Percentiles rank a stretch among this genome's conserved stretches.
phyloP scores from a whole-genome alignment of 2,329 filamentous ascomycete species.

The Sporothrix dimorphospora region DNA sequence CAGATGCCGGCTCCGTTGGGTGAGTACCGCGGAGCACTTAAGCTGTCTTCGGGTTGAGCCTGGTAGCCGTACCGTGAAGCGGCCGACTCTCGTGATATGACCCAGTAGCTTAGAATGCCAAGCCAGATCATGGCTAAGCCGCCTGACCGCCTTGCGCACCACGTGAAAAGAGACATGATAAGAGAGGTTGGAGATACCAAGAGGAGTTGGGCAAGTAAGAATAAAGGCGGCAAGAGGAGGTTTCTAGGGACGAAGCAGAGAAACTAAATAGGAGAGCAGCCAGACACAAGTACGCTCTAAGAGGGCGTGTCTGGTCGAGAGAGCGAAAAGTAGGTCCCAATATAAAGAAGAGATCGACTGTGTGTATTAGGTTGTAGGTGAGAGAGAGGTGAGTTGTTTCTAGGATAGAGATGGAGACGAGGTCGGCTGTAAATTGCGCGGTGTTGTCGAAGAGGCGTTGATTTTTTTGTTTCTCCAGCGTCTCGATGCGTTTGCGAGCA shows the following conservation, averaged over 20 bases:
- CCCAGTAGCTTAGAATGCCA: constrained; percentile 56
- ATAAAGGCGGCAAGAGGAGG: not conserved
- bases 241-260: not conserved
- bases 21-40: constrained; percentile 43
- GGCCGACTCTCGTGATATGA: constrained; percentile 55
- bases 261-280: not conserved
- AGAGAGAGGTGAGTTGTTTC: not conserved
- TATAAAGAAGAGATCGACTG: not conserved
- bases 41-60: constrained; percentile 46
- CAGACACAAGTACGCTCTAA: not conserved
- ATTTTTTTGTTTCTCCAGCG: constrained; percentile 4
- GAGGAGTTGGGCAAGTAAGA: constrained; percentile 24
- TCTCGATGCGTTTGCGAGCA: not conserved
- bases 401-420: not conserved
- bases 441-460: constrained; percentile 8
- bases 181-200: not conserved
- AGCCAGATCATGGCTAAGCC: constrained; percentile 58
- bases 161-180: constrained; percentile 57
- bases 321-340: not conserved
- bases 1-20: constrained; percentile 52
- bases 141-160: constrained; percentile 58
- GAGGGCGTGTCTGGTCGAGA: not conserved
- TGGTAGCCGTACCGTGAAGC: constrained; percentile 50
- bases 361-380: not conserved
- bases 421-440: not conserved